Conservation (phyloP, 257 asterid genomes). For the Lantana camara region DNA sequence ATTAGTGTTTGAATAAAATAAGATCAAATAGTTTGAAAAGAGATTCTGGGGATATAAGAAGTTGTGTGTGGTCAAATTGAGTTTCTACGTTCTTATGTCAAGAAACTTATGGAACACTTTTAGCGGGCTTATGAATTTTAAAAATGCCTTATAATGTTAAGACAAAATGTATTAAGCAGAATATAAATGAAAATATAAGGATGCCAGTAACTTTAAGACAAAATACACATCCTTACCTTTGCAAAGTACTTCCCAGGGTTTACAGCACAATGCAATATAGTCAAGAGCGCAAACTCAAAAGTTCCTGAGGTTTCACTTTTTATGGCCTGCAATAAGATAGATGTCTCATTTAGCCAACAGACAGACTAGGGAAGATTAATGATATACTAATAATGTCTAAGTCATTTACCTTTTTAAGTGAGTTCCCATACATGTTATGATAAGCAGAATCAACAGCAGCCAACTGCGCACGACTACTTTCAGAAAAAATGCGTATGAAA, state of each 20-base stretch:
- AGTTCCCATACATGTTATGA: slow-evolving; percentile 56
- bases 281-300: slow-evolving; percentile 72
- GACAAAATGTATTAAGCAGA: too few relatives aligned
- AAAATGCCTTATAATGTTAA: too few relatives aligned
- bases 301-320: slow-evolving; percentile 87
- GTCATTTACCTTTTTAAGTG: slow-evolving; percentile 62
- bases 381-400: neutral
- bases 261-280: slow-evolving; percentile 70
- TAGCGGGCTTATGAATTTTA: too few relatives aligned
- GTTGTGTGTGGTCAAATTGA: too few relatives aligned
- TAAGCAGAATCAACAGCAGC: slow-evolving; percentile 71
- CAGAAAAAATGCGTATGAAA: slow-evolving; percentile 69
- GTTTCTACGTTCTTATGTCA: too few relatives aligned
- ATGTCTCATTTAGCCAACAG: slow-evolving; percentile 18
- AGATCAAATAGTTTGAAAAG: too few relatives aligned
- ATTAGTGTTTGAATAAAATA: too few relatives aligned
- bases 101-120: too few relatives aligned
- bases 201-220: neutral
- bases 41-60: too few relatives aligned
- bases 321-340: slow-evolving; percentile 60
- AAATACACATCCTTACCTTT: slow-evolving; percentile 52
- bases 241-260: slow-evolving; percentile 84
- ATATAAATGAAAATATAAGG: too few relatives aligned
- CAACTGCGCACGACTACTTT: slow-evolving; percentile 77
- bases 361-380: neutral